These are phyloP conservation scores for Fusarium sambucinum DNA, from an alignment of 2,329 filamentous ascomycete genomes.

Conservation along the genomic window DNA sequence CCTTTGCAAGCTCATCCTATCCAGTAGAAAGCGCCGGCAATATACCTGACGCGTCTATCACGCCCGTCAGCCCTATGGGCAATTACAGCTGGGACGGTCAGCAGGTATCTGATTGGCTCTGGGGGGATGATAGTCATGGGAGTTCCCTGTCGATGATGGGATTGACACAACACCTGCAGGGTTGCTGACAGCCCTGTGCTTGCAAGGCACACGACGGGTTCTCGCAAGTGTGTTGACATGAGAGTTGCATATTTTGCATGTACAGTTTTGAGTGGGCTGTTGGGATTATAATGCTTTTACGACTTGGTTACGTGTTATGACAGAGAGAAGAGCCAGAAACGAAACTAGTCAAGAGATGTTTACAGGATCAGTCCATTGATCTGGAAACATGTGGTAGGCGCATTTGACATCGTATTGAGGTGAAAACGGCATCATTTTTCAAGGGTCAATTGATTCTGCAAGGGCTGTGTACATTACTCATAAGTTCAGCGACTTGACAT, in stretches of 20 bases:
- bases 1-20: conserved; percentile 35
- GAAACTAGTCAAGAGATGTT: not conserved
- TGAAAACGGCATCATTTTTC: conserved; percentile 31
- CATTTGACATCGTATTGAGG: conserved; percentile 15
- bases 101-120: conserved; percentile 44
- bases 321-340: not conserved
- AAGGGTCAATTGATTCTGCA: conserved; percentile 7
- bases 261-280: conserved; percentile 9
- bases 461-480: conserved; percentile 6
- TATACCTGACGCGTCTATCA: conserved; percentile 35
- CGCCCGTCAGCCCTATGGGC: conserved; percentile 31
- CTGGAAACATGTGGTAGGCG: not conserved
- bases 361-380: not conserved
- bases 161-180: conserved; percentile 37
- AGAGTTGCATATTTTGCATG: conserved; percentile 4
- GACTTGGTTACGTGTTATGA: conserved; percentile 20
- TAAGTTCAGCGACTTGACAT: not conserved
- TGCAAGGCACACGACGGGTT: not conserved
- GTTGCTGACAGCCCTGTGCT: conserved; percentile 4
- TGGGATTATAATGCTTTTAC: conserved; percentile 18
- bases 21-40: conserved; percentile 1
- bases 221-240: not conserved
- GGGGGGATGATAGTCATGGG: conserved; percentile 30
- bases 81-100: conserved; percentile 33
- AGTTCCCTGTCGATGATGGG: conserved; percentile 28